phyloP scores from a whole-genome alignment of 805 yeast genomes.

The Candida ipomoeae region DNA sequence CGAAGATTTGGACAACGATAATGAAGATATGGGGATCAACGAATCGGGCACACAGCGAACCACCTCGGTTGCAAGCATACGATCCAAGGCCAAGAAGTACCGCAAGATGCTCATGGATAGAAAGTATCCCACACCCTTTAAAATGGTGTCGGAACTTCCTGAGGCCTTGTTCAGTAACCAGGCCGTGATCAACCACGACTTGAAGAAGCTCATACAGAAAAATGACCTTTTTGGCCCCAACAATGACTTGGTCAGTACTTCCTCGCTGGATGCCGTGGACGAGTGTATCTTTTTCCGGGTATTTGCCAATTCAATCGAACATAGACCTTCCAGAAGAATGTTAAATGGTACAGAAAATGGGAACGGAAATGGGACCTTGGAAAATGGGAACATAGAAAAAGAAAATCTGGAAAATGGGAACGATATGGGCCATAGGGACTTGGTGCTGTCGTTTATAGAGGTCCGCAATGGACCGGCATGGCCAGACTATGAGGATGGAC shows the following conservation, averaged over 20 bases:
- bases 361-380: too few species aligned
- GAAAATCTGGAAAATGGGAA: too few species aligned
- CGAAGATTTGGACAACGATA: constrained; percentile 41
- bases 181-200: constrained; percentile 27
- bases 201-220: constrained; percentile 24
- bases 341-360: too few species aligned
- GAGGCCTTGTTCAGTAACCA: constrained; percentile 34
- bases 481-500: constrained; percentile 38
- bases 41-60: constrained; percentile 17
- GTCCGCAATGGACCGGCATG: constrained; percentile 41
- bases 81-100: constrained; percentile 29
- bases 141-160: constrained; percentile 32
- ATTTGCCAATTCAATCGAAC: constrained; percentile 30
- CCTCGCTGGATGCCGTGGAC: constrained; percentile 28
- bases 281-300: constrained; percentile 38
- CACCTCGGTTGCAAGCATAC: constrained; percentile 29
- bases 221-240: constrained; percentile 18
- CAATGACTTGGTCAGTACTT: constrained; percentile 24
- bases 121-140: constrained; percentile 35
- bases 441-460: constrained; percentile 29
- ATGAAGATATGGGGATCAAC: constrained; percentile 45
- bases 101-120: constrained; percentile 28
- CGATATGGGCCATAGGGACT: too few species aligned
- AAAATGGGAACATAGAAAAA: too few species aligned
- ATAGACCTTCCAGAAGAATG: constrained; percentile 7